Conservation (phyloP, 2,329 filamentous ascomycete genomes). For the Sphaerostilbella broomeana region DNA sequence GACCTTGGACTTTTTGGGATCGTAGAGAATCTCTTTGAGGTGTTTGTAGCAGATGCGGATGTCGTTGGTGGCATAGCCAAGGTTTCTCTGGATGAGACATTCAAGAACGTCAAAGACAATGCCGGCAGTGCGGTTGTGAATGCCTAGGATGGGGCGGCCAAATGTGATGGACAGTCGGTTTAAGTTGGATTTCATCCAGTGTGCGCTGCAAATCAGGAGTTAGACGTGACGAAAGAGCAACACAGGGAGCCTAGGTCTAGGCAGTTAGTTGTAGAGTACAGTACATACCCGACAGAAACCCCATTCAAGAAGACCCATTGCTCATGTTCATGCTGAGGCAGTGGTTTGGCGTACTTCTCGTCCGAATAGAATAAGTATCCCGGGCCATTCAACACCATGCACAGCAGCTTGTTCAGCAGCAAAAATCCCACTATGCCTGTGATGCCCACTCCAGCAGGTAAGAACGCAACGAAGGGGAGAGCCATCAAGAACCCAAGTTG, state of each 20-base stretch:
- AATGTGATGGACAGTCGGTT: slow-evolving; percentile 67
- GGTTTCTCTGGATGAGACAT: slow-evolving; percentile 69
- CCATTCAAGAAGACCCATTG: slow-evolving; percentile 80
- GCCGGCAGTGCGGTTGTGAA: slow-evolving; percentile 70
- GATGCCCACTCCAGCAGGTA: slow-evolving; percentile 44
- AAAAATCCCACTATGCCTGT: slow-evolving; percentile 38
- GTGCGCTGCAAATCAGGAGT: slow-evolving; percentile 42
- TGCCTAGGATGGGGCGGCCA: slow-evolving; percentile 60
- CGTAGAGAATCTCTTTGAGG: slow-evolving; percentile 57
- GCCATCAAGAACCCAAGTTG: slow-evolving; percentile 55
- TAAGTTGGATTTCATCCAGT: slow-evolving; percentile 65
- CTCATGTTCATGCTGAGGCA: slow-evolving; percentile 52
- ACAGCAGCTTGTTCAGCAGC: slow-evolving; percentile 45
- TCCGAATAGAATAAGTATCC: slow-evolving; percentile 45
- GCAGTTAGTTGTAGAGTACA: neutral
- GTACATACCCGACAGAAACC: slow-evolving; percentile 52
- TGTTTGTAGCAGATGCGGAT: slow-evolving; percentile 55
- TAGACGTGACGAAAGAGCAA: too few species aligned
- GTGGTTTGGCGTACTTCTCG: slow-evolving; percentile 42
- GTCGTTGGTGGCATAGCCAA: slow-evolving; percentile 64
- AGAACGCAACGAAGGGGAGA: slow-evolving; percentile 43
- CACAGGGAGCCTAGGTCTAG: too few species aligned
- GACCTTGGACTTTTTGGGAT: slow-evolving; percentile 58
- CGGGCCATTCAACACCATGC: slow-evolving; percentile 44
- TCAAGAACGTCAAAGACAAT: slow-evolving; percentile 72